phyloP scores from a whole-genome alignment of 306 rosid species.

The Lathyrus aphaca region DNA sequence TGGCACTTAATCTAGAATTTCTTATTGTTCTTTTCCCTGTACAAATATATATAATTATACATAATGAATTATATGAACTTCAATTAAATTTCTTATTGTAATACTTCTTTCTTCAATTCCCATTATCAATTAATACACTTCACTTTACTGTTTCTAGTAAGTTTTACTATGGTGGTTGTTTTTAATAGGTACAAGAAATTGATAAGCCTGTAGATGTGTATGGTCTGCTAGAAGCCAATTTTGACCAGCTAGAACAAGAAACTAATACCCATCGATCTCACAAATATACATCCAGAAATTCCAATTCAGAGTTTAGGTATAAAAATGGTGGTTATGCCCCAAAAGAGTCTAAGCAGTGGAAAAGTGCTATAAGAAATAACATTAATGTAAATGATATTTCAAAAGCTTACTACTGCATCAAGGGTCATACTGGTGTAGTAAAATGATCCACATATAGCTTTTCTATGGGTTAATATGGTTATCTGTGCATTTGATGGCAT shows the following conservation, averaged over 20 bases:
- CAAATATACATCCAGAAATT: slow-evolving; percentile 46
- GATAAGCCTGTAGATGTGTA: slow-evolving; percentile 61
- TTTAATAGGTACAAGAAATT: slow-evolving; percentile 62
- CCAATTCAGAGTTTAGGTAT: slow-evolving; percentile 46
- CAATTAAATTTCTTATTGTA: too few relatives aligned
- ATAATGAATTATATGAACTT: neutral
- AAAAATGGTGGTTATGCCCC: slow-evolving; percentile 47
- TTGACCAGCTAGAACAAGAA: slow-evolving; percentile 39
- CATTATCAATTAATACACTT: slow-evolving; percentile 2
- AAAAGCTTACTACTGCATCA: slow-evolving; percentile 46
- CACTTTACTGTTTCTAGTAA: neutral
- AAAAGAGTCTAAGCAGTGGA: slow-evolving; percentile 52
- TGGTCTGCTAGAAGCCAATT: slow-evolving; percentile 56
- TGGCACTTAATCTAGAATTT: neutral
- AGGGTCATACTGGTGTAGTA: slow-evolving; percentile 69
- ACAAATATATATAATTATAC: neutral
- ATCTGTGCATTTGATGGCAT: too few relatives aligned
- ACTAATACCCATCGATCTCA: slow-evolving; percentile 35
- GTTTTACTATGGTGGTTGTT: slow-evolving; percentile 3
- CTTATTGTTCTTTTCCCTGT: neutral
- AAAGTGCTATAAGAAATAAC: slow-evolving; percentile 45
- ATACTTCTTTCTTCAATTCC: too few relatives aligned
- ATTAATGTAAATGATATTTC: slow-evolving; percentile 60
- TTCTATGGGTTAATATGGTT: slow-evolving; percentile 28
- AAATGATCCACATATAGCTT: slow-evolving; percentile 44